These are phyloP conservation scores for Termitomyces sp. DNA, from an alignment of 768 basidiomycete species.

Conservation along the genomic window DNA sequence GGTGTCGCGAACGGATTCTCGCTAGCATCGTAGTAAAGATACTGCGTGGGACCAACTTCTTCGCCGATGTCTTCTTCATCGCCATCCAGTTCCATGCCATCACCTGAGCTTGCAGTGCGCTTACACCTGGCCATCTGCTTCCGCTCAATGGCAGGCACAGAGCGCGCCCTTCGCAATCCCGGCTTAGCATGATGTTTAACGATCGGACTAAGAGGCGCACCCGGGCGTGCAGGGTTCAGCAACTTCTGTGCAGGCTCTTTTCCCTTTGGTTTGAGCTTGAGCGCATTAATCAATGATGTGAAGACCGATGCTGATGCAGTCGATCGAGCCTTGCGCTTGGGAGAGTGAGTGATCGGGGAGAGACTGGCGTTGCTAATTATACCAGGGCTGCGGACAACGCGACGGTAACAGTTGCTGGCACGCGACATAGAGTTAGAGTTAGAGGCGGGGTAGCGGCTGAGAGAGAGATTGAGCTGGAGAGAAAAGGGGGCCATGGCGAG, in stretches of 20 bases:
- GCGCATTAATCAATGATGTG: not conserved
- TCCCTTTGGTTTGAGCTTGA: conserved; percentile 1
- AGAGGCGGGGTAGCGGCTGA: not conserved
- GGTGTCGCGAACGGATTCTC: conserved; percentile 11
- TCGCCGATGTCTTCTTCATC: not conserved
- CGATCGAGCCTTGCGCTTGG: conserved; percentile 6
- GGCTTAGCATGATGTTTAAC: not conserved
- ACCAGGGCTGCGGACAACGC: not conserved
- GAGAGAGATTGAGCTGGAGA: not conserved
- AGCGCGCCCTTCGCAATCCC: not conserved
- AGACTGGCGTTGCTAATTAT: not conserved
- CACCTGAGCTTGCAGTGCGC: not conserved
- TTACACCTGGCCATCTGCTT: not conserved
- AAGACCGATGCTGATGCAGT: conserved; percentile 5
- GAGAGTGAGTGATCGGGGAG: conserved; percentile 5
- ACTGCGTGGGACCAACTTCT: not conserved
- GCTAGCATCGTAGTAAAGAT: not conserved
- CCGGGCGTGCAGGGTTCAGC: not conserved
- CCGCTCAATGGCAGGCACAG: not conserved
- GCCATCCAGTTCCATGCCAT: not conserved
- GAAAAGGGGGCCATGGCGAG: not conserved
- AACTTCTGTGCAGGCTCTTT: not conserved
- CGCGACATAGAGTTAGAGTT: not conserved
- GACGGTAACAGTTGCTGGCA: not conserved
- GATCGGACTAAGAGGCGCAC: not conserved